Evolutionary conservation across 768 basidiomycete genomes (phyloP), one percentile per base, ranked within the genome.

Genomic region (Leccinum rimulosum): DNA sequence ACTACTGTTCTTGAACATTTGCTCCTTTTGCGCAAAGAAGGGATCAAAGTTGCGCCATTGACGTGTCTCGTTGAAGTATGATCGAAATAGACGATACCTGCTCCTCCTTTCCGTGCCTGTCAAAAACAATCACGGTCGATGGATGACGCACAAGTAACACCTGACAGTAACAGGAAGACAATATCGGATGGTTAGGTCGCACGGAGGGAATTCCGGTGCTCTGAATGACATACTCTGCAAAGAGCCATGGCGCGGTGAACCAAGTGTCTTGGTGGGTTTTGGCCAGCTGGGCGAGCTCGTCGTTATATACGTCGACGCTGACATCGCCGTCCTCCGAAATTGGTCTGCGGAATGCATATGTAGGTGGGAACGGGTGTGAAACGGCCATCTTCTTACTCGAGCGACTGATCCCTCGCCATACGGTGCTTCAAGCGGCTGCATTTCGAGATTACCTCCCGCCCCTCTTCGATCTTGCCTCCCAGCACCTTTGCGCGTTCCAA

Each of bases 221-320:
- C 19, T 49, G 3, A 43, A 52, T 4, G 47, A 70, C 89, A 64
- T 77, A 97, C 88, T 98, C 96, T 57, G 94, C 93, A 71, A 81
- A 98, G n/a, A 99, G 80, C 96, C 96, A 99, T 1, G 95, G 93
- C 6, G 91, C 85, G 8, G 84, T 89, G 69, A 93, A 94, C 96
- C 96, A 99, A 0, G 88, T 90, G 60, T 86, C 80, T 65, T 80
- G 77, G 3, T 73, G 70, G 1, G 77, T 70, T 28, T 76, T 71
- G 0, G 75, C 75, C 2, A 91, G 79, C 1, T 73, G 70, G 6
- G 71, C 71, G 12, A 99, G 77, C 61, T 93, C 88, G 0, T 75
- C 65, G 64, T 99, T 98, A 76, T 94, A 98, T n/a, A 80, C 74
- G 0, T 83, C 79, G 5, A 84, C 76, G 54, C 84, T 80, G n/a